Base-by-base conservation (phyloP, 2,329 filamentous ascomycete genomes). In the Plectosphaerella sp. region DNA sequence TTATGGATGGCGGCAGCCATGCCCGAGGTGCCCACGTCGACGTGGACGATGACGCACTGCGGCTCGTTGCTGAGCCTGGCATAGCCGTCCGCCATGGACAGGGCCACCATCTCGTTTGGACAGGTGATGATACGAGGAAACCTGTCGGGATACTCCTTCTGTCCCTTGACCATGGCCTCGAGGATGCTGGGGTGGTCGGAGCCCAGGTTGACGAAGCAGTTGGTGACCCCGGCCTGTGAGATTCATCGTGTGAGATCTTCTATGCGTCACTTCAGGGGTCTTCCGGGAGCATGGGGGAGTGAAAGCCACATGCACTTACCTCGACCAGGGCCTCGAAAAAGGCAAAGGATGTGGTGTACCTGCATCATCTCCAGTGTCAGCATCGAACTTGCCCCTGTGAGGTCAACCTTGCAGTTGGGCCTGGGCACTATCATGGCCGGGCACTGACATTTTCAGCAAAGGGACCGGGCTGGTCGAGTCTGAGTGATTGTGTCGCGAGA, bases 21-120 rank as follows among this genome's bases (percentile, higher is more conserved):
- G 8, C 85, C 88, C 66, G 92, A 89, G 0, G 89, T 93, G 24
- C 89, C 89, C 16, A 92, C 88, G 59, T 93, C 88, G 52, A 92
- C 88, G 61, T 92, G 88, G 2, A 92, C 81, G 56, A 92, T 87
- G 12, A 92, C 88, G 54, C 82, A 86, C 68, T 92, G 88, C 0
- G 88, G 86, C 59, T 87, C 82, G 50, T 82, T 82, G 6, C 85
- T 89, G 37, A 89, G 68, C 28, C 87, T 79, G 37, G 89, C 88
- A 62, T 89, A 91, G 49, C 89, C 89, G 66, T 93, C 89, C 14
- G 89, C 89, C 86, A 91, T 89, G 53, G 88, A 92, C 61, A 93
- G 79, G 24, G 89, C 89, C 7, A 92, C 88, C 88, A 92, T 92
- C 84, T 90, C 88, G 58, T 90, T 90, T 0, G 88, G 88, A 63